Evolutionary conservation across 306 rosid genomes (phyloP).

Genomic region (Vicia faba): DNA sequence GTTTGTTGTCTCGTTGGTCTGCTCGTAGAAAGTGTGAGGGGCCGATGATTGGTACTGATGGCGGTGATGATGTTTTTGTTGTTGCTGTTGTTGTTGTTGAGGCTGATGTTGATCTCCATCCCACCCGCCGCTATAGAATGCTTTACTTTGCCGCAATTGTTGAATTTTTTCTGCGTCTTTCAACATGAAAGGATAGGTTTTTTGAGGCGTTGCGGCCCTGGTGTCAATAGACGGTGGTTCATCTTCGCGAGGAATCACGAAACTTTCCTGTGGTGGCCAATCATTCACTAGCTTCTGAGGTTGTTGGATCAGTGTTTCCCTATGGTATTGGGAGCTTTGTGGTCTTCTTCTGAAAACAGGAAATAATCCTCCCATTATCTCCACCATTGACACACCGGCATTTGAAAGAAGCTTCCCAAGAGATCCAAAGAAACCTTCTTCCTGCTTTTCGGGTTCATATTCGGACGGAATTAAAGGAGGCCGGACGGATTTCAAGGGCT

Average conservation of each 20-base stretch:
- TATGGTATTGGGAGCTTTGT: slow-evolving; percentile 44
- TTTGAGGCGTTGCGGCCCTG: slow-evolving; percentile 79
- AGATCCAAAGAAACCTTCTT: slow-evolving; percentile 83
- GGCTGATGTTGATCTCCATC: slow-evolving; percentile 61
- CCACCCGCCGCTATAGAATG: slow-evolving; percentile 72
- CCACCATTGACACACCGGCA: slow-evolving; percentile 51
- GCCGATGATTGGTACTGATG: slow-evolving; percentile 60
- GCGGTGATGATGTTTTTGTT: slow-evolving; percentile 60
- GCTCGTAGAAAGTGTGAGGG: slow-evolving; percentile 71
- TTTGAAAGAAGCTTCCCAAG: slow-evolving; percentile 70
- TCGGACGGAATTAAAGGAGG: slow-evolving; percentile 82
- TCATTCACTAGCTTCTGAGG: slow-evolving; percentile 52
- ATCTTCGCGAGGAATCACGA: slow-evolving; percentile 76
- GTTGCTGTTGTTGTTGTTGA: slow-evolving; percentile 54
- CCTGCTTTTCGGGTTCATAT: slow-evolving; percentile 73
- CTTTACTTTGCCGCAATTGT: slow-evolving; percentile 73
- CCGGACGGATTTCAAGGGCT: slow-evolving; percentile 69
- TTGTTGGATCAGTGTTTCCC: slow-evolving; percentile 46
- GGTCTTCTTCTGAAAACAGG: slow-evolving; percentile 63
- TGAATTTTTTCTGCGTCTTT: slow-evolving; percentile 78
- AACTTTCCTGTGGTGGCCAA: slow-evolving; percentile 92
- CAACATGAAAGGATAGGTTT: slow-evolving; percentile 88
- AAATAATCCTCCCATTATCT: slow-evolving; percentile 73
- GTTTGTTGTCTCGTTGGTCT: slow-evolving; percentile 60
- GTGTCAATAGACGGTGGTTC: slow-evolving; percentile 84